Evolutionary conservation across 192 early-diverging fungal species (phyloP).

Genomic region (Chytriomyces sp.): DNA sequence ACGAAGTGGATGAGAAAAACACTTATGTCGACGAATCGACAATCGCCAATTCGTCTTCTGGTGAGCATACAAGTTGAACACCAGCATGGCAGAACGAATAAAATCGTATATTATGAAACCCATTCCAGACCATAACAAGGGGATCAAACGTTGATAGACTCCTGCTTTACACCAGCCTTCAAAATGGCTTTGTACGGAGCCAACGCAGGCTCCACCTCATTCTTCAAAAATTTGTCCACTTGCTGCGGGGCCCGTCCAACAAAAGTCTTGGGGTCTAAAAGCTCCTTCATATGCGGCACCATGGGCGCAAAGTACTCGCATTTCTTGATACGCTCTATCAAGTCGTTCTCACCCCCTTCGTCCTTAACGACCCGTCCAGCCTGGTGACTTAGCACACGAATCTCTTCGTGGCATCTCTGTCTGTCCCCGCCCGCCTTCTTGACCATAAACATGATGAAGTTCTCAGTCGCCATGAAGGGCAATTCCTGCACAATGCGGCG

Average conservation of each 20-base stretch:
- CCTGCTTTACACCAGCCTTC: slow-evolving; percentile 59
- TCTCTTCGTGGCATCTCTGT: slow-evolving; percentile 95
- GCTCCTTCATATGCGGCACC: slow-evolving; percentile 59
- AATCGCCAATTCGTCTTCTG: too few relatives aligned
- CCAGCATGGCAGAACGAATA: too few relatives aligned
- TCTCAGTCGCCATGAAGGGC: slow-evolving; percentile 99
- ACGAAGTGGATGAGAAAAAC: too few relatives aligned
- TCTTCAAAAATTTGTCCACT: slow-evolving; percentile 79
- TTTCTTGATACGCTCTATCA: slow-evolving; percentile 85
- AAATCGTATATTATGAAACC: too few relatives aligned
- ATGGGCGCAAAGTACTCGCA: slow-evolving; percentile 89
- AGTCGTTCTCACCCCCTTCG: slow-evolving; percentile 91
- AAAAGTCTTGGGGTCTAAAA: slow-evolving; percentile 90
- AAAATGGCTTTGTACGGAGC: slow-evolving; percentile 71
- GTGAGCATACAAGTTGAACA: too few relatives aligned
- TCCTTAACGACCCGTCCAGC: slow-evolving; percentile 89
- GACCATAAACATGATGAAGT: slow-evolving; percentile 99
- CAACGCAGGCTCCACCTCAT: slow-evolving; percentile 83
- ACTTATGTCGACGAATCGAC: too few relatives aligned
- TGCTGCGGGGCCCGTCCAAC: slow-evolving; percentile 94
- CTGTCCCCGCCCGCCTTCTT: slow-evolving; percentile 88
- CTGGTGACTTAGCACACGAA: slow-evolving; percentile 92
- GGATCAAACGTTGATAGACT: slow-evolving; percentile 78
- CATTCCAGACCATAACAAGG: too few relatives aligned
- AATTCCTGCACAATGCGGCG: slow-evolving; percentile 90